Evolutionary conservation across 2,329 filamentous ascomycete genomes (phyloP), one percentile per base, ranked within the genome.

Genomic region (Achaetomium macrosporum): DNA sequence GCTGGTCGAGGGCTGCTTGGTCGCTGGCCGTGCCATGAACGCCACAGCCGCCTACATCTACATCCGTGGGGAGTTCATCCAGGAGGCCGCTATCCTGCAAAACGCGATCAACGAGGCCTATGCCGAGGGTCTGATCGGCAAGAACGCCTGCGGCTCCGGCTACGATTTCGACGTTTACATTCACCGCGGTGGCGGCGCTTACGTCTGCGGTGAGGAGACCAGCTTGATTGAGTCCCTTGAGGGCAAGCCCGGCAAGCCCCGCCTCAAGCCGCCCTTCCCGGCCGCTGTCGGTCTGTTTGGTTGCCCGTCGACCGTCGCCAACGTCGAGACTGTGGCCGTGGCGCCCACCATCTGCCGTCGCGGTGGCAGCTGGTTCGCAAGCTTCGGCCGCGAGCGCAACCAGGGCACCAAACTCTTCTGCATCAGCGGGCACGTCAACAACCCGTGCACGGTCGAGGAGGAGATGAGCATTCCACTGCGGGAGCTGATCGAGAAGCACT

Each of bases 41-140:
- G 93, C 91, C 68, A 93, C 89, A 44, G 93, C 93, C 55, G 93
- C 93, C 62, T 99, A 99, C 76, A 99, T 99, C 70, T 99, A 99
- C 74, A 99, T 99, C 66, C 91, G 93, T 70, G 93, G 93, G 69
- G 93, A 99, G 74, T 99, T 99, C 72, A 89, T 96, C 70, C 83
- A 96, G 68, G 93, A 99, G 74, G 93, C 93, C 15, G 88, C 90
- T 42, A 85, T 97, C 20, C 81, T 99, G 52, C 92, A 99, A 75
- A 83, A 85, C 59, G 93, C 93, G 59, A 99, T 99, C 69, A 92
- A 99, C 73, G 93, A 99, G 74, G 93, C 93, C 55, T 99, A 99
- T 74, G 83, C 88, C 67, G 92, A 88, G 53, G 93, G 93, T 44
- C 77, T 96, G 58, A 95, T 99, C 66, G 93, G 93, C 69, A 96